Percentiles rank a stretch among this genome's conserved stretches.
These are phyloP conservation scores for Glaciozyma martinii DNA, from an alignment of 768 basidiomycete species.

Conservation along the genomic window DNA sequence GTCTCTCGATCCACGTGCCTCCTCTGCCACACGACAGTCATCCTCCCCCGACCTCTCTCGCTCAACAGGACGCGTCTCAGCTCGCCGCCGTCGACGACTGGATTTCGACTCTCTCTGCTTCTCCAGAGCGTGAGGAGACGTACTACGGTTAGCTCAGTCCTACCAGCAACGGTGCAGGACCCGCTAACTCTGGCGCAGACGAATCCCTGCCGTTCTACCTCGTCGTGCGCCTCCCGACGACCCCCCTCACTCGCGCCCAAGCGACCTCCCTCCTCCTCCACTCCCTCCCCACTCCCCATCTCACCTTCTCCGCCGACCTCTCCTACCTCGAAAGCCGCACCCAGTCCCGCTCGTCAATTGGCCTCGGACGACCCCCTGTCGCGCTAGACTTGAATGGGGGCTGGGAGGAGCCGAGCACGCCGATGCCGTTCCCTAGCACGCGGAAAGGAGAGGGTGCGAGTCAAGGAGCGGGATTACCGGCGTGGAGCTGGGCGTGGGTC, in stretches of 20 bases:
- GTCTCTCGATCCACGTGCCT: too few species aligned
- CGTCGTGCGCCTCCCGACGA: background rate
- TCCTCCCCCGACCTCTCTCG: too few species aligned
- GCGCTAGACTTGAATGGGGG: background rate
- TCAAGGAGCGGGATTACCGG: background rate
- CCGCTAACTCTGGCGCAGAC: background rate
- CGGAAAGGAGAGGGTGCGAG: background rate
- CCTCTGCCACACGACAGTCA: too few species aligned
- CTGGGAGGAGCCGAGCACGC: conserved; percentile 1
- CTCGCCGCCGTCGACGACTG: conserved; percentile 1
- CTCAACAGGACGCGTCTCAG: too few species aligned
- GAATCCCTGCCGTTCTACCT: conserved; percentile 1
- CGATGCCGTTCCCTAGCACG: background rate
- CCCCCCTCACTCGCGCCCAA: background rate
- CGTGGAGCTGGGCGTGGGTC: background rate
- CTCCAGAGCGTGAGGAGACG: background rate
- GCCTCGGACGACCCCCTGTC: background rate
- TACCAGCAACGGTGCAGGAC: fast-evolving
- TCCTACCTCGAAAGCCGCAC: conserved; percentile 5
- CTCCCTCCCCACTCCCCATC: conserved; percentile 5
- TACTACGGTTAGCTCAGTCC: background rate
- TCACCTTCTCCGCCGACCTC: conserved; percentile 8
- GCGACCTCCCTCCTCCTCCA: conserved; percentile 1
- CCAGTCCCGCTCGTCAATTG: background rate
- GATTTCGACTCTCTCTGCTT: background rate